phyloP scores from a whole-genome alignment of 257 asterid species.

The Jaltomata sinuosa region DNA sequence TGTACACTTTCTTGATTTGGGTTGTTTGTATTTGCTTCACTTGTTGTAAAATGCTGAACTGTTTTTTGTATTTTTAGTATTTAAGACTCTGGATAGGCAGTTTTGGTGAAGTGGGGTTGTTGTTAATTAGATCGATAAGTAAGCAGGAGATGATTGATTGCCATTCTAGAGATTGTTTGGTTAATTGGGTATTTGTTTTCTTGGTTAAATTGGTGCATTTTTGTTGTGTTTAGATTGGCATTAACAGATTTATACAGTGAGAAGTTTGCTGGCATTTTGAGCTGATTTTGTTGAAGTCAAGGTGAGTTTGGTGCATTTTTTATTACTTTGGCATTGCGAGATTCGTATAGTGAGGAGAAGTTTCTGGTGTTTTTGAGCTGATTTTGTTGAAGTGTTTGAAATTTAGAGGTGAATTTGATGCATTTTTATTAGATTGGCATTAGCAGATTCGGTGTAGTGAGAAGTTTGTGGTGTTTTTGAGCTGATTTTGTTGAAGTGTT shows the following conservation, averaged over 20 bases:
- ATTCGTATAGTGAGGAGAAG: not conserved
- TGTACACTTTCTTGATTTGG: not conserved
- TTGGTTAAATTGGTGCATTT: not conserved
- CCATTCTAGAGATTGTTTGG: not conserved
- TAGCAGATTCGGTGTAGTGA: not conserved
- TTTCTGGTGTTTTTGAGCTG: not conserved
- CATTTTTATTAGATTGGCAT: not conserved
- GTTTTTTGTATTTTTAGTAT: not conserved
- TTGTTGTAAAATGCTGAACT: not conserved
- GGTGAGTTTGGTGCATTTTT: conserved; percentile 3
- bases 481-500: not conserved
- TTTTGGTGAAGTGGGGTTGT: conserved; percentile 1
- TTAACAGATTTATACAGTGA: not conserved
- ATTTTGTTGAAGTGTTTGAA: not conserved
- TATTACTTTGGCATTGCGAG: not conserved
- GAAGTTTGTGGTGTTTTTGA: not conserved
- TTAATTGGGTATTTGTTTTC: not conserved
- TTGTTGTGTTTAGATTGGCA: not conserved
- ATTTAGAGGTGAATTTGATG: not conserved
- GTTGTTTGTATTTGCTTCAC: not conserved
- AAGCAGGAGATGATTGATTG: not conserved
- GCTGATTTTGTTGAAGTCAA: not conserved
- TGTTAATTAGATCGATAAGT: not conserved
- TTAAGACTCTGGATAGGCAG: not conserved
- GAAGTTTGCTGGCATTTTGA: not conserved